These are phyloP conservation scores for Colletotrichum sojae DNA, from an alignment of 2,329 filamentous ascomycete genomes.

Conservation along the genomic window DNA sequence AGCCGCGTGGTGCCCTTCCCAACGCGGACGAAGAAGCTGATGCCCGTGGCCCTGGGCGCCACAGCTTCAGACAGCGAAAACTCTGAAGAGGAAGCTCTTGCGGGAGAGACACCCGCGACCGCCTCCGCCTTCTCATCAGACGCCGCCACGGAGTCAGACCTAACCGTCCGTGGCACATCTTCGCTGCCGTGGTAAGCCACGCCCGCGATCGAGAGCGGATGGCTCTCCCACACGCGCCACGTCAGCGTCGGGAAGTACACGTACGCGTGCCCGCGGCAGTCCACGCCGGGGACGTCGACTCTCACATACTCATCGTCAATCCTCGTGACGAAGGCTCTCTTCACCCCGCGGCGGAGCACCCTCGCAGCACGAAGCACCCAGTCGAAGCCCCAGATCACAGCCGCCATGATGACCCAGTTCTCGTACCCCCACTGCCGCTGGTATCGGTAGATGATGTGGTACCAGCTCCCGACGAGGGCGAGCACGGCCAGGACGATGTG, in stretches of 20 bases:
- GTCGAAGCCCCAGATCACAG: constrained; percentile 50
- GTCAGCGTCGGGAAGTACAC: constrained; percentile 52
- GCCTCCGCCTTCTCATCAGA: not conserved
- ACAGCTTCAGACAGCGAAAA: not conserved
- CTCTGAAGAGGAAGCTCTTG: not conserved
- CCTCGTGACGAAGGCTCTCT: constrained; percentile 44
- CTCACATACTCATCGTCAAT: constrained; percentile 51
- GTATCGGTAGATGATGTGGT: constrained; percentile 47
- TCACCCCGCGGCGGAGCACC: constrained; percentile 43
- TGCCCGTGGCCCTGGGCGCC: not conserved
- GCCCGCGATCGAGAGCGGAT: constrained; percentile 51
- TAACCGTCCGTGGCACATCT: not conserved
- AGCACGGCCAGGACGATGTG: constrained; percentile 51
- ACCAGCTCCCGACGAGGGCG: constrained; percentile 52
- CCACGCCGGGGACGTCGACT: constrained; percentile 47
- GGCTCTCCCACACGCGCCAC: constrained; percentile 55
- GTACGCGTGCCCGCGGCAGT: constrained; percentile 49
- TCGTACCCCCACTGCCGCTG: constrained; percentile 53
- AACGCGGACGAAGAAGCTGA: not conserved
- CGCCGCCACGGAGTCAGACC: not conserved
- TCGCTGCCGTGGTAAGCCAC: constrained; percentile 1
- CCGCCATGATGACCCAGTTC: constrained; percentile 52
- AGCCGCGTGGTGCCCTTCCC: constrained; percentile 42
- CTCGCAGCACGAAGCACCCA: constrained; percentile 47
- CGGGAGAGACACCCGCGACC: not conserved